A percentile compares a stretch with the other conserved stretches of the same genome.
Evolutionary conservation across 1,284 basidiomycete genomes (phyloP).

Genomic region (Marasmius tenuissimus): DNA sequence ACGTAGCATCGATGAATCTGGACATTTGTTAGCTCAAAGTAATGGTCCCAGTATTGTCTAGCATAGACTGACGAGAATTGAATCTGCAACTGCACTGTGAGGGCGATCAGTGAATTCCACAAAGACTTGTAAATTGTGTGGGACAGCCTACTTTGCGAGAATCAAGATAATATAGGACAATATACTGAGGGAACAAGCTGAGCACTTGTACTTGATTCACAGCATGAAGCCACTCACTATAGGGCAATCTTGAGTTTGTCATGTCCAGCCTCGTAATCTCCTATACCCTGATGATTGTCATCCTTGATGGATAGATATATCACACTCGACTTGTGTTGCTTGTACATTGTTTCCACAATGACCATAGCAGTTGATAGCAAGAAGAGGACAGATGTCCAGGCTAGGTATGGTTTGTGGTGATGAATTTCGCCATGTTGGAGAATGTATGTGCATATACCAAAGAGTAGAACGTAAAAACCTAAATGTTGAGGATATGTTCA

Average conservation of each 20-base stretch:
- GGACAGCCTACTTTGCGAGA: not conserved
- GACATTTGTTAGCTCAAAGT: not conserved
- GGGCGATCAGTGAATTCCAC: not conserved
- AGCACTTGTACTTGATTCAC: not conserved
- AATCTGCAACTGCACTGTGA: not conserved
- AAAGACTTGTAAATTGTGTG: not conserved
- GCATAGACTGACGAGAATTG: not conserved
- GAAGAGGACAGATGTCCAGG: not conserved
- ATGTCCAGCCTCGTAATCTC: not conserved
- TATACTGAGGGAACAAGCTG: not conserved
- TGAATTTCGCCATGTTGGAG: not conserved
- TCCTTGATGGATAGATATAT: not conserved
- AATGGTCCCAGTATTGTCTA: not conserved
- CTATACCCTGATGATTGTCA: not conserved
- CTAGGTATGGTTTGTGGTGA: not conserved
- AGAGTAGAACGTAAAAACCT: not conserved
- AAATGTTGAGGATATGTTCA: not conserved
- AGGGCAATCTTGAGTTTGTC: not conserved
- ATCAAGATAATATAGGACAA: not conserved
- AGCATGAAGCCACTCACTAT: not conserved
- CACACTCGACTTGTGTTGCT: not conserved
- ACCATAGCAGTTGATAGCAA: not conserved
- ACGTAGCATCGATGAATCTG: not conserved
- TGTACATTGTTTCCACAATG: not conserved
- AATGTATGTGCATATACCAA: not conserved